Conservation (phyloP, 1,284 basidiomycete species). For the Cystobasidiaceae sp. region DNA sequence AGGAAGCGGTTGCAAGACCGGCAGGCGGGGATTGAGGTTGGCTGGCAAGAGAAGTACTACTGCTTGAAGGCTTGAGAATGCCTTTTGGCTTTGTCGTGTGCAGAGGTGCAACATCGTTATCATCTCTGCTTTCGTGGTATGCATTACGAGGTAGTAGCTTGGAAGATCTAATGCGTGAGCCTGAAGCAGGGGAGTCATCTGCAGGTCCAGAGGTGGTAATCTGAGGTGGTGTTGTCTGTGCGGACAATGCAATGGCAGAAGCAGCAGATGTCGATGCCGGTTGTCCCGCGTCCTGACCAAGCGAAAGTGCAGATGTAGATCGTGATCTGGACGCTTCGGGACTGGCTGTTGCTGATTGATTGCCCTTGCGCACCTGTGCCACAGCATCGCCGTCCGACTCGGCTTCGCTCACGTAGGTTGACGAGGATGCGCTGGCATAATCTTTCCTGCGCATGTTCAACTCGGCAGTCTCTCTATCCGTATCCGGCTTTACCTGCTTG, state of each 20-base stretch:
- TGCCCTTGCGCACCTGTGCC: not conserved
- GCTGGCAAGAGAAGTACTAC: not conserved
- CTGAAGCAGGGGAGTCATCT: too few species aligned
- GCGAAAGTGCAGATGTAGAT: too few species aligned
- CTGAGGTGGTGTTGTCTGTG: not conserved
- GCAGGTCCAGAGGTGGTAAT: not conserved
- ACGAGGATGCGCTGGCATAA: not conserved
- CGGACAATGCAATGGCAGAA: too few species aligned
- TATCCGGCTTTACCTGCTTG: not conserved
- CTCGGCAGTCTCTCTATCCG: not conserved
- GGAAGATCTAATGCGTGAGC: too few species aligned
- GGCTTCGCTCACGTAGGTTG: not conserved
- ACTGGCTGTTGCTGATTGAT: not conserved
- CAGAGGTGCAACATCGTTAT: too few species aligned
- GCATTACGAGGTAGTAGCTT: slow-evolving; percentile 13
- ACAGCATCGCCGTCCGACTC: slow-evolving; percentile 2
- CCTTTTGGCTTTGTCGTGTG: not conserved
- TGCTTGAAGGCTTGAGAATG: not conserved
- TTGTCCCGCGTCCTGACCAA: too few species aligned
- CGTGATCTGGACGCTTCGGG: too few species aligned
- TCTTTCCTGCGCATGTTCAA: not conserved
- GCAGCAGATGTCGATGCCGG: too few species aligned
- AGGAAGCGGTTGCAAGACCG: too few species aligned
- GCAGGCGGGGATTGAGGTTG: too few species aligned
- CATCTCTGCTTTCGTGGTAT: not conserved